Percentiles rank a stretch among this genome's conserved stretches.
Conservation (phyloP, 768 basidiomycete genomes). For the Russula lepida region DNA sequence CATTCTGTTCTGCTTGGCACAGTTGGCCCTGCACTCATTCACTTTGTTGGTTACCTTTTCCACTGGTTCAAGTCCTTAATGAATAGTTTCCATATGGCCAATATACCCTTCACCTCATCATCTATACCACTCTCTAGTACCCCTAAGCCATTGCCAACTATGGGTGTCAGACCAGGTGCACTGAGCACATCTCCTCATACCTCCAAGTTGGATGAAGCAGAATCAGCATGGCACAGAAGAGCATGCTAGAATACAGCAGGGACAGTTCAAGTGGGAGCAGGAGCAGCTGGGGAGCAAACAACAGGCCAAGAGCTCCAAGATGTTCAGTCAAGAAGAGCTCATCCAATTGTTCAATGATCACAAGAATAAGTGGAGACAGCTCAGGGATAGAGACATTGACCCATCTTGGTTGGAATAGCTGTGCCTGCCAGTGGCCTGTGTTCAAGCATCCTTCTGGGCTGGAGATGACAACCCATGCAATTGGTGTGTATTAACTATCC, state of each 20-base stretch:
- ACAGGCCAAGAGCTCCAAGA: constrained; percentile 28
- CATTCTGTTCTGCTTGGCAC: too few relatives aligned
- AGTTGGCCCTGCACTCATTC: too few relatives aligned
- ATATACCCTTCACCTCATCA: constrained; percentile 4
- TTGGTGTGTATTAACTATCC: constrained; percentile 56
- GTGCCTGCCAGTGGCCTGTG: constrained; percentile 77
- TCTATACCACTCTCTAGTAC: constrained; percentile 11
- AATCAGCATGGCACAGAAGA: constrained; percentile 58
- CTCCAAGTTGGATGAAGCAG: constrained; percentile 34
- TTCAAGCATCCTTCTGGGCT: constrained; percentile 45
- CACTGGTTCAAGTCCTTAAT: too few relatives aligned
- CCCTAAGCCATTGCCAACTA: constrained; percentile 5
- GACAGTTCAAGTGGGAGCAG: constrained; percentile 61
- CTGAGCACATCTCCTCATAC: constrained; percentile 20
- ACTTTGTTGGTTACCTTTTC: too few relatives aligned
- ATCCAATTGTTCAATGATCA: constrained; percentile 49
- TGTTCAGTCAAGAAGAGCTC: too few relatives aligned
- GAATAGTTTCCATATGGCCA: constrained; percentile 13
- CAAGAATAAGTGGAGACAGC: constrained; percentile 50
- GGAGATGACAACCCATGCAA: constrained; percentile 47
- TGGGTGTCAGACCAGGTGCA: constrained; percentile 11
- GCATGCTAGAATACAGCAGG: constrained; percentile 55
- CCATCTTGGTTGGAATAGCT: constrained; percentile 52
- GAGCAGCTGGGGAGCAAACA: constrained; percentile 45
- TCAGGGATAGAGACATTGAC: constrained; percentile 30